A percentile compares a stretch with the other conserved stretches of the same genome.
phyloP scores from a whole-genome alignment of 441 rosid species.

The Viola pubescens region DNA sequence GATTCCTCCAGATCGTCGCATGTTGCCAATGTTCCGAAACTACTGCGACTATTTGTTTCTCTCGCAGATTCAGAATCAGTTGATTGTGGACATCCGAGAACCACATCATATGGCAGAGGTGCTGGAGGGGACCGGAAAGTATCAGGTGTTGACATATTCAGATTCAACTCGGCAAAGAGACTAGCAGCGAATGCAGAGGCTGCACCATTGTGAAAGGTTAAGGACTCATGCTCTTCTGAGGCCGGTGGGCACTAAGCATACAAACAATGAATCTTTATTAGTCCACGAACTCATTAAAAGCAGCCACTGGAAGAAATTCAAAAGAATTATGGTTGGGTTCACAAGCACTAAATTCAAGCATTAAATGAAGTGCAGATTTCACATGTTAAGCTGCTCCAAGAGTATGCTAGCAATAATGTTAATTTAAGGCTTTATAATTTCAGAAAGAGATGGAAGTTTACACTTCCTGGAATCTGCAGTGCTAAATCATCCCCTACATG shows the following conservation, averaged over 20 bases:
- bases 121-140: conserved; percentile 71
- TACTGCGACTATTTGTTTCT: conserved; percentile 37
- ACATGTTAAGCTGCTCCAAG: too few relatives aligned
- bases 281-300: background rate
- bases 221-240: conserved; percentile 56
- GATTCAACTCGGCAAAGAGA: conserved; percentile 49
- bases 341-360: too few relatives aligned
- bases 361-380: too few relatives aligned
- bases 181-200: conserved; percentile 54
- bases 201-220: conserved; percentile 44
- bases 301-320: too few relatives aligned
- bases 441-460: too few relatives aligned
- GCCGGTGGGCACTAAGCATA: conserved; percentile 56
- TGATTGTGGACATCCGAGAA: conserved; percentile 35
- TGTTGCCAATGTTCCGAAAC: conserved; percentile 36
- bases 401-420: too few relatives aligned
- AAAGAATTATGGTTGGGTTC: too few relatives aligned
- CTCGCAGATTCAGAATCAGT: conserved; percentile 36
- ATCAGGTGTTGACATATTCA: conserved; percentile 67
- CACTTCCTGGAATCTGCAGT: too few relatives aligned
- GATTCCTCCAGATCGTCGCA: conserved; percentile 47
- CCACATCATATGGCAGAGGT: conserved; percentile 66
- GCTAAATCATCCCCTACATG: background rate
- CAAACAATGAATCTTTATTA: conserved; percentile 3
- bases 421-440: too few relatives aligned